Evolutionary conservation across 805 yeast species (phyloP).

Genomic region (Lachancea waltii): DNA sequence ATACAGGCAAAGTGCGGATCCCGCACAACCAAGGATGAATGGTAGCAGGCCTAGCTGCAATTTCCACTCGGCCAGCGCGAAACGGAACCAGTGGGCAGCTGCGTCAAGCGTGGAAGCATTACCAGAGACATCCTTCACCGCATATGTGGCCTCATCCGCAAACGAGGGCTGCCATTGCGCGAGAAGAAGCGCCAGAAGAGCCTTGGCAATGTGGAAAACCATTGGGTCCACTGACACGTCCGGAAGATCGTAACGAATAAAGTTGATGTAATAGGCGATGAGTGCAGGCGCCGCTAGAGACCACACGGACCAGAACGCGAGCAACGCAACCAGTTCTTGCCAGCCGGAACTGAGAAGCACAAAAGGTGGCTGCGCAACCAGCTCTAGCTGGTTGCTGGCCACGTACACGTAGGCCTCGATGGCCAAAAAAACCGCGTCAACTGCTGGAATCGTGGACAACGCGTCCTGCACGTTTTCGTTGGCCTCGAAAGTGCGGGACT

Average conservation of each 20-base stretch:
- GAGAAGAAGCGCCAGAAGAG: conserved; percentile 17
- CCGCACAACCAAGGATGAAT: conserved; percentile 18
- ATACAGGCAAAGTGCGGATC: conserved; percentile 22
- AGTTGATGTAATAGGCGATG: conserved; percentile 26
- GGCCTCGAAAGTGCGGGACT: conserved; percentile 13
- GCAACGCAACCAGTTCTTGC: conserved; percentile 9
- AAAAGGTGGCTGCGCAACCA: conserved; percentile 3
- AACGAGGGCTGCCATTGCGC: conserved; percentile 12
- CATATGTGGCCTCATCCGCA: conserved; percentile 9
- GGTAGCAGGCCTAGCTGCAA: conserved; percentile 21
- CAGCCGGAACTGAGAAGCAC: conserved; percentile 6
- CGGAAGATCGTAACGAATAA: conserved; percentile 26
- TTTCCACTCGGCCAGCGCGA: conserved; percentile 11
- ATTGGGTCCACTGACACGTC: conserved; percentile 27
- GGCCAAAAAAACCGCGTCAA: conserved; percentile 14
- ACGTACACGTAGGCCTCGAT: conserved; percentile 20
- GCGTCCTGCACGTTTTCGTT: conserved; percentile 24
- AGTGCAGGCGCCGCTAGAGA: conserved; percentile 19
- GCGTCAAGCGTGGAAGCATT: conserved; percentile 4
- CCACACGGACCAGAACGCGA: conserved; percentile 15
- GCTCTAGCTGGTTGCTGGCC: conserved; percentile 11
- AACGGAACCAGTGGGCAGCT: conserved; percentile 11
- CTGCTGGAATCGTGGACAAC: conserved; percentile 21
- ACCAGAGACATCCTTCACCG: conserved; percentile 9
- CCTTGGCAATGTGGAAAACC: conserved; percentile 26